Evolutionary conservation across 768 basidiomycete species (phyloP).

Genomic region (Crassisporium funariophilum): DNA sequence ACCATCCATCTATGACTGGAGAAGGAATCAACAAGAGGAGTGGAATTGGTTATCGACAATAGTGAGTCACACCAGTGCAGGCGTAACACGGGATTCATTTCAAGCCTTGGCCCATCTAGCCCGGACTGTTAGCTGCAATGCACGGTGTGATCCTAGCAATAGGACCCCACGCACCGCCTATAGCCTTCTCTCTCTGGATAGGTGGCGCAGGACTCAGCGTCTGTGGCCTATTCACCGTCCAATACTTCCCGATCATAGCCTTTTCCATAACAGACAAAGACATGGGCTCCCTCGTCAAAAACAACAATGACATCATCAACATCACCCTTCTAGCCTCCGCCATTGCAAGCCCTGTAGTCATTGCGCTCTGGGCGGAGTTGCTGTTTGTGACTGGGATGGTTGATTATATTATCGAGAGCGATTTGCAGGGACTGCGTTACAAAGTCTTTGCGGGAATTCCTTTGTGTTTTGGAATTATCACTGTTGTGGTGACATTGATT

Average conservation of each 20-base stretch:
- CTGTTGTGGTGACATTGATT: slow-evolving; percentile 3
- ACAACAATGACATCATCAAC: slow-evolving; percentile 1
- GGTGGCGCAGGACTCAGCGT: slow-evolving; percentile 7
- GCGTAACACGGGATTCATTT: not conserved
- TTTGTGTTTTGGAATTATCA: slow-evolving; percentile 4
- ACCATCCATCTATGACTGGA: not conserved
- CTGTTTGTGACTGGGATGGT: not conserved
- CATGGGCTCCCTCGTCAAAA: slow-evolving; percentile 1
- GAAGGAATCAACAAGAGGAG: slow-evolving; percentile 6
- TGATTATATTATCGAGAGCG: not conserved
- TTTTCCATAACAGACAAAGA: slow-evolving; percentile 2
- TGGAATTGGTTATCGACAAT: slow-evolving; percentile 9
- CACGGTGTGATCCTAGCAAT: slow-evolving; percentile 10
- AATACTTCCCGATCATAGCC: slow-evolving; percentile 9
- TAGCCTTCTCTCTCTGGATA: slow-evolving; percentile 6
- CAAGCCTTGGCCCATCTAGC: not conserved
- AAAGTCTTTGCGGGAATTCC: slow-evolving; percentile 4
- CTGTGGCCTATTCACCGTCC: slow-evolving; percentile 14
- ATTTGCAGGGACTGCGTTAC: slow-evolving; percentile 1
- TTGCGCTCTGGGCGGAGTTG: slow-evolving; percentile 1
- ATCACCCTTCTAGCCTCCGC: not conserved
- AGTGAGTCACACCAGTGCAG: not conserved
- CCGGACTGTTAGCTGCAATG: slow-evolving; percentile 7
- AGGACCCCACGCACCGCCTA: not conserved
- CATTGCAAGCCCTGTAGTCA: slow-evolving; percentile 4